Conservation (phyloP, 192 early-diverging fungal genomes). For the Coemansia sp. region DNA sequence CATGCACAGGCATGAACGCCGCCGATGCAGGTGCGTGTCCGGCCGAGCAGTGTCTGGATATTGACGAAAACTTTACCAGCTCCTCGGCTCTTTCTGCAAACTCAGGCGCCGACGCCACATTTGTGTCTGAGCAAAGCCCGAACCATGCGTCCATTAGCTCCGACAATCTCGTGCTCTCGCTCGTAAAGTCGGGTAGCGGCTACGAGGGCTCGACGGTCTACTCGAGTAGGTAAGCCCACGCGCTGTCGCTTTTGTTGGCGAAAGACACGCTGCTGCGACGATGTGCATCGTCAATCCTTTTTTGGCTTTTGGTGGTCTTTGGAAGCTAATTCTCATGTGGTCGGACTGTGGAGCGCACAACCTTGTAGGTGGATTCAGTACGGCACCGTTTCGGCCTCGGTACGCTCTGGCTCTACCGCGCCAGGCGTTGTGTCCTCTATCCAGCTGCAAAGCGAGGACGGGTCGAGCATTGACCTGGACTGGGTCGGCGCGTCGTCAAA, state of each 20-base stretch:
- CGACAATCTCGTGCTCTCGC: constrained; percentile 41
- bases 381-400: constrained; percentile 53
- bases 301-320: neutral
- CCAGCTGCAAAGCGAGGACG: constrained; percentile 53
- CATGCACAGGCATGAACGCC: constrained; percentile 47
- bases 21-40: constrained; percentile 37
- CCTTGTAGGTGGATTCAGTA: constrained; percentile 60
- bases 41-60: constrained; percentile 13
- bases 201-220: constrained; percentile 47
- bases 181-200: constrained; percentile 44
- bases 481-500: constrained; percentile 54
- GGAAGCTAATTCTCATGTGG: neutral
- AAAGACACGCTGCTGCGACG: too few species aligned
- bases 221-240: constrained; percentile 23
- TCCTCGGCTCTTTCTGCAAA: constrained; percentile 2
- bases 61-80: constrained; percentile 16
- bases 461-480: constrained; percentile 63
- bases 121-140: constrained; percentile 54
- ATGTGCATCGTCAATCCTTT: constrained; percentile 4
- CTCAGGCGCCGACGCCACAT: constrained; percentile 12
- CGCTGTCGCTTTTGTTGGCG: neutral
- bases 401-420: constrained; percentile 54
- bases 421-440: constrained; percentile 59
- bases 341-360: neutral
- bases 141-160: constrained; percentile 40